phyloP scores from a whole-genome alignment of 441 rosid genomes.

The Gossypium davidsonii region DNA sequence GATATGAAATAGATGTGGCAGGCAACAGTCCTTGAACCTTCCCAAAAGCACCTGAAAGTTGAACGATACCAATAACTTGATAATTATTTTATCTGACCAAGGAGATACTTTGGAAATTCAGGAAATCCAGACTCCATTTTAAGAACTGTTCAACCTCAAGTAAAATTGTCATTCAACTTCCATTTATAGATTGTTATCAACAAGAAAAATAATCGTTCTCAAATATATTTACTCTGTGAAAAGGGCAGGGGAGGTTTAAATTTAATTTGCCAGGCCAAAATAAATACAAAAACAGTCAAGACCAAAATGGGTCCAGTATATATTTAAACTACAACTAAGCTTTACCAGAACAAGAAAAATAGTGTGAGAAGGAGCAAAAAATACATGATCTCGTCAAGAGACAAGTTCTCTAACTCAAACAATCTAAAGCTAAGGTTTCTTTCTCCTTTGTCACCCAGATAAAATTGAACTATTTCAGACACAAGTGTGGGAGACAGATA shows the following conservation, averaged over 20 bases:
- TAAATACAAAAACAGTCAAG: constrained; percentile 1
- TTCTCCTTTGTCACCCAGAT: not conserved
- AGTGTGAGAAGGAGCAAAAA: not conserved
- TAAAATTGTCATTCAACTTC: not conserved
- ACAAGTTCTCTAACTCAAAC: constrained; percentile 2
- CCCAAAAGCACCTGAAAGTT: constrained; percentile 45
- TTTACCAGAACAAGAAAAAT: not conserved
- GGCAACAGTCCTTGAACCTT: constrained; percentile 49
- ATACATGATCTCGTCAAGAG: not conserved
- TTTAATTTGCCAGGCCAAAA: not conserved
- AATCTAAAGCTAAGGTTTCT: not conserved
- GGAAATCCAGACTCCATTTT: not conserved
- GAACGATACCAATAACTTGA: constrained; percentile 6
- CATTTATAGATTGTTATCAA: not conserved
- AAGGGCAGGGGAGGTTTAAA: not conserved
- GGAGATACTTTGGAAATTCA: not conserved
- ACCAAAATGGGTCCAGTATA: not conserved
- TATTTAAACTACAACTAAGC: not conserved
- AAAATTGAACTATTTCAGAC: not conserved
- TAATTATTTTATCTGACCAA: not conserved
- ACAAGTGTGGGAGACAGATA: not conserved
- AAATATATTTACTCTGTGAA: not conserved
- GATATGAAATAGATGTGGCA: constrained; percentile 33
- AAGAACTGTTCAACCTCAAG: not conserved
- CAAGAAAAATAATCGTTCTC: constrained; percentile 6